phyloP scores from a whole-genome alignment of 2,329 filamentous ascomycete genomes.

The Immersiporthe knoxdaviesiana region DNA sequence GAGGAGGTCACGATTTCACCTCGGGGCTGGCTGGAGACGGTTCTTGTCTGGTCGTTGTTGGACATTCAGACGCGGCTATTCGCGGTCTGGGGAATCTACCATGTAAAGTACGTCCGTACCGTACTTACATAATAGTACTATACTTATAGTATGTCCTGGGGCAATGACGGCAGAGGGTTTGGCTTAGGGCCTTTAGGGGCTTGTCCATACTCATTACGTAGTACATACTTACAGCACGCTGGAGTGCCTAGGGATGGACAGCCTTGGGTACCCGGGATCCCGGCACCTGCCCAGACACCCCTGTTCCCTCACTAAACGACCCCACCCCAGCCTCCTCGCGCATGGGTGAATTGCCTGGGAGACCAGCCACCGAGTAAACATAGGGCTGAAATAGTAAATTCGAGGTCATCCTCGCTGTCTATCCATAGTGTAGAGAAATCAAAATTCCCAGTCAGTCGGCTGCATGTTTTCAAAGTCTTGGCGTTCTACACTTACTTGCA shows the following conservation, averaged over 20 bases:
- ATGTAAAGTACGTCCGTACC: background rate
- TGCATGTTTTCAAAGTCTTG: slow-evolving; percentile 2
- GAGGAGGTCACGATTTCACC: slow-evolving; percentile 12
- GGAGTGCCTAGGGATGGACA: background rate
- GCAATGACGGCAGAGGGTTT: slow-evolving; percentile 1
- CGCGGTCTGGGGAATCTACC: slow-evolving; percentile 11
- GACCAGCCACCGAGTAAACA: slow-evolving; percentile 30
- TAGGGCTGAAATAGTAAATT: background rate
- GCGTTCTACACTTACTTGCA: slow-evolving; percentile 4
- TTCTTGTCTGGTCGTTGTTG: slow-evolving; percentile 11
- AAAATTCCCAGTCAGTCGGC: background rate
- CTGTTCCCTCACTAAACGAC: background rate
- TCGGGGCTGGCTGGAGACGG: slow-evolving; percentile 1
- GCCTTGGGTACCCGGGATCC: slow-evolving; percentile 8
- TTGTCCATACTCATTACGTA: background rate
- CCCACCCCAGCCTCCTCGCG: slow-evolving; percentile 24
- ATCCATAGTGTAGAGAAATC: background rate
- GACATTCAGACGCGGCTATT: slow-evolving; percentile 20
- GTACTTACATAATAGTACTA: background rate
- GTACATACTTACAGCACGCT: background rate
- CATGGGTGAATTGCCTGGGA: slow-evolving; percentile 23
- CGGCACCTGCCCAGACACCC: slow-evolving; percentile 15
- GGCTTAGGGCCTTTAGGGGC: background rate
- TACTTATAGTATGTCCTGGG: background rate
- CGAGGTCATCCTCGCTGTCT: background rate